Conservation (phyloP, 441 rosid genomes). For the Populus hybrid region DNA sequence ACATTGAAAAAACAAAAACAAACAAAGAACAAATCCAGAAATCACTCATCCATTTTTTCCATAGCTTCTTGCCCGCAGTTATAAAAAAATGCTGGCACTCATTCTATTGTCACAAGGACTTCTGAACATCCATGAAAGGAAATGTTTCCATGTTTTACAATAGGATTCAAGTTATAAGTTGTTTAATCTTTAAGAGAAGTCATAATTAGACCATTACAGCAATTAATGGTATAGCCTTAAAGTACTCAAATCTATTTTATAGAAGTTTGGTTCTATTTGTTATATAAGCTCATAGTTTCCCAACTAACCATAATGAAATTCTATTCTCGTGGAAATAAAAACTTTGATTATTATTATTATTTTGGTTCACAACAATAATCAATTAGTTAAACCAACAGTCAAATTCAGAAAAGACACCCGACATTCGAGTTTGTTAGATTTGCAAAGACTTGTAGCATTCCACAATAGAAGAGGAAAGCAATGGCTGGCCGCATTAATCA, state of each 20-base stretch:
- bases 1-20: background rate
- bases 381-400: background rate
- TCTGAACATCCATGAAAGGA: conserved; percentile 3
- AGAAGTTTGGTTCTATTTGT: background rate
- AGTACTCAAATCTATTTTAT: background rate
- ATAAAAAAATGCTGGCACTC: background rate
- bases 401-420: background rate
- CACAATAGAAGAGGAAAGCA: background rate
- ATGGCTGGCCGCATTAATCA: background rate
- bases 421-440: conserved; percentile 1
- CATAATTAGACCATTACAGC: background rate
- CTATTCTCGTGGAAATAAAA: background rate
- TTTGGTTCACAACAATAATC: background rate
- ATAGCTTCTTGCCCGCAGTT: background rate
- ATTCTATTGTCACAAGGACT: background rate
- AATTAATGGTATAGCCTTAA: background rate
- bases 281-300: background rate
- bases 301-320: background rate
- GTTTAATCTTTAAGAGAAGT: background rate
- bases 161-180: conserved; percentile 6
- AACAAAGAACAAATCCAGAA: background rate
- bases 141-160: background rate
- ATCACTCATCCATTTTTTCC: background rate
- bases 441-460: background rate
- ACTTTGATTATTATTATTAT: too few relatives aligned